These are phyloP conservation scores for Strigomonas culicis DNA, from an alignment of 208 protist species.

Conservation along the genomic window DNA sequence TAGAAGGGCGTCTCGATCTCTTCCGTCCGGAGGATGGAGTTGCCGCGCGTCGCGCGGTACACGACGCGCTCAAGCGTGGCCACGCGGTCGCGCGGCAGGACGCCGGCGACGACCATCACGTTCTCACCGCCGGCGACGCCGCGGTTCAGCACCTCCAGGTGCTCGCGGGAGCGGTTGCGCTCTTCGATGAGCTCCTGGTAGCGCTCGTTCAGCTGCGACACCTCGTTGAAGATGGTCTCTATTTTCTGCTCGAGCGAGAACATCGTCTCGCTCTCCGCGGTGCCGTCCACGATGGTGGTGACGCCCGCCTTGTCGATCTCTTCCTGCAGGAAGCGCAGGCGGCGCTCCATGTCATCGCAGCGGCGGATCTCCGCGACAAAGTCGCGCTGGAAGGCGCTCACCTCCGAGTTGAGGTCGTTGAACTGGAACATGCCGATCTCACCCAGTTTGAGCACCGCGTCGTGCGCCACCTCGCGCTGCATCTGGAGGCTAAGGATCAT, in stretches of 20 bases:
- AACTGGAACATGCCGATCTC: slow-evolving; percentile 96
- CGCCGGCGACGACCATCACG: slow-evolving; percentile 92
- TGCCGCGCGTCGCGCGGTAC: slow-evolving; percentile 95
- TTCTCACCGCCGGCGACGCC: slow-evolving; percentile 49
- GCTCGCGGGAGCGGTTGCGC: slow-evolving; percentile 73
- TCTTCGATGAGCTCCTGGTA: slow-evolving; percentile 82
- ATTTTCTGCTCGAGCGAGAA: slow-evolving; percentile 88
- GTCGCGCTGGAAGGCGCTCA: slow-evolving; percentile 96
- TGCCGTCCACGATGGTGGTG: slow-evolving; percentile 33
- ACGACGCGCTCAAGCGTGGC: slow-evolving; percentile 91
- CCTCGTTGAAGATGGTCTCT: slow-evolving; percentile 90
- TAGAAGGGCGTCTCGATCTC: slow-evolving; percentile 91
- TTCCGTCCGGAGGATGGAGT: slow-evolving; percentile 91
- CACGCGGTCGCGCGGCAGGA: slow-evolving; percentile 90
- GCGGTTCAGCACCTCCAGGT: slow-evolving; percentile 73
- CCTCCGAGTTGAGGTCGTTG: slow-evolving; percentile 91
- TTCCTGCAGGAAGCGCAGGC: slow-evolving; percentile 93
- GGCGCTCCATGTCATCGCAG: slow-evolving; percentile 97
- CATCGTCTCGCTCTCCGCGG: slow-evolving; percentile 64
- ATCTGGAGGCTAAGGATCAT: slow-evolving; percentile 95
- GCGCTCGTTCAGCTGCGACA: slow-evolving; percentile 90
- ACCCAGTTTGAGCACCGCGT: slow-evolving; percentile 95
- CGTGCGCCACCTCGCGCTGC: slow-evolving; percentile 96
- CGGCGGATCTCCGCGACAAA: slow-evolving; percentile 96
- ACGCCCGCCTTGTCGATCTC: slow-evolving; percentile 84